Evolutionary conservation across 352 stramenopile species (phyloP).

Genomic region (Phytophthora sp.): DNA sequence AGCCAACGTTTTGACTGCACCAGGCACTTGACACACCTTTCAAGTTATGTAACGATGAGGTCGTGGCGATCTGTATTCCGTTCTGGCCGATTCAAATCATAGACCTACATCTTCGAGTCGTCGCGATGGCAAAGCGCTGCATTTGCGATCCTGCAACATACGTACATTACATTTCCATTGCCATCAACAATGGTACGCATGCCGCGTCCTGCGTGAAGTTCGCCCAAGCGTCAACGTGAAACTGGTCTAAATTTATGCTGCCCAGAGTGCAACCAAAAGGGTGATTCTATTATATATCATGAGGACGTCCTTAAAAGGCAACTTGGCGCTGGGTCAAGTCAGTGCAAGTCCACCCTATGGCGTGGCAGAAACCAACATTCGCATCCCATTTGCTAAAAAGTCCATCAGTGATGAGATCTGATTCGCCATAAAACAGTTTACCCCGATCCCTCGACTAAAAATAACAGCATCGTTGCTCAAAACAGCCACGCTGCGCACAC

Average conservation of each 20-base stretch:
- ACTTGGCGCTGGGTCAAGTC: no score
- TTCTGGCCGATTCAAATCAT: conserved; percentile 24
- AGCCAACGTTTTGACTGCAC: background rate
- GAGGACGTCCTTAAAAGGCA: no score
- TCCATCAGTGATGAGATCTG: background rate
- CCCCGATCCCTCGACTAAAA: conserved; percentile 34
- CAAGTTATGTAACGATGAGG: no score
- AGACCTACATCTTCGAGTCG: conserved; percentile 17
- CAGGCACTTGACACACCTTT: background rate
- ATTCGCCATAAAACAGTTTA: conserved; percentile 19
- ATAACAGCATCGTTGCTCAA: conserved; percentile 13
- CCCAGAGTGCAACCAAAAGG: background rate
- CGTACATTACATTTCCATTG: background rate
- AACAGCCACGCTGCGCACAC: conserved; percentile 24
- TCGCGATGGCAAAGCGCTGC: conserved; percentile 19
- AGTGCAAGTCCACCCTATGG: conserved; percentile 35
- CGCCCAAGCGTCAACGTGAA: background rate
- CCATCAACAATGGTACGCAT: conserved; percentile 9
- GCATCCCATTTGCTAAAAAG: conserved; percentile 17
- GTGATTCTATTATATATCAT: no score
- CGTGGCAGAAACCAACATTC: conserved; percentile 1
- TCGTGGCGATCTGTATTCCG: conserved; percentile 10
- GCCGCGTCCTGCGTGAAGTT: background rate
- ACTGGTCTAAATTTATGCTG: no score
- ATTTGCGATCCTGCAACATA: conserved; percentile 21